Conservation (phyloP, 164 flowering plant species). For the Stephania cephalantha region DNA sequence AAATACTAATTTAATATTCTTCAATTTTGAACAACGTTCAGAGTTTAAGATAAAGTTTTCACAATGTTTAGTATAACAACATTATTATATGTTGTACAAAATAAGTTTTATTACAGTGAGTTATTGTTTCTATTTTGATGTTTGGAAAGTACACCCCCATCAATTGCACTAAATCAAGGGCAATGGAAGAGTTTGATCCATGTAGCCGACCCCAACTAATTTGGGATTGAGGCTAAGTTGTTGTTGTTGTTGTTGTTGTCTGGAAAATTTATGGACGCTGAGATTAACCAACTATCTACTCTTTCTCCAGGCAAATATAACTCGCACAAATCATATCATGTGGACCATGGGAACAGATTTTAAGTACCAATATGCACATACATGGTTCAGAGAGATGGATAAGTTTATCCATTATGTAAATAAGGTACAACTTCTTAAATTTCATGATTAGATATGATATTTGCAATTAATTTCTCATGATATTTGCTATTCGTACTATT, state of each 20-base stretch:
- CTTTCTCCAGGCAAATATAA: conserved; percentile 69
- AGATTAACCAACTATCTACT: background rate
- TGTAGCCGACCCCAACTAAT: too few relatives aligned
- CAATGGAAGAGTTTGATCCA: too few relatives aligned
- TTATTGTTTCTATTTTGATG: background rate
- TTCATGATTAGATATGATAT: background rate
- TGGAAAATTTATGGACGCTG: background rate
- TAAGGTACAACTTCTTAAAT: conserved; percentile 28
- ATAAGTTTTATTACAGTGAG: too few relatives aligned
- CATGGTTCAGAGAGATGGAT: conserved; percentile 90
- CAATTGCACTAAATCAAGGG: too few relatives aligned
- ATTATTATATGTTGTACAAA: too few relatives aligned
- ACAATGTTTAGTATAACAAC: too few relatives aligned
- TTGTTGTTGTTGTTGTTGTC: too few relatives aligned
- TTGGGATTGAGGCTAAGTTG: too few relatives aligned
- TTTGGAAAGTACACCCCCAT: background rate
- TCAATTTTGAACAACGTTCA: too few relatives aligned
- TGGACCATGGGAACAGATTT: conserved; percentile 98
- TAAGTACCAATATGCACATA: conserved; percentile 80
- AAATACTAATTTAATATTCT: too few relatives aligned
- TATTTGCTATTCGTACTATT: background rate
- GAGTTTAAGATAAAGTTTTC: too few relatives aligned
- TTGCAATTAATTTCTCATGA: background rate
- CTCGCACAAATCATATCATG: conserved; percentile 91
- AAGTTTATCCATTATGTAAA: conserved; percentile 95